Evolutionary conservation across 345 rosid species (phyloP).

Genomic region (Brassica cretica): DNA sequence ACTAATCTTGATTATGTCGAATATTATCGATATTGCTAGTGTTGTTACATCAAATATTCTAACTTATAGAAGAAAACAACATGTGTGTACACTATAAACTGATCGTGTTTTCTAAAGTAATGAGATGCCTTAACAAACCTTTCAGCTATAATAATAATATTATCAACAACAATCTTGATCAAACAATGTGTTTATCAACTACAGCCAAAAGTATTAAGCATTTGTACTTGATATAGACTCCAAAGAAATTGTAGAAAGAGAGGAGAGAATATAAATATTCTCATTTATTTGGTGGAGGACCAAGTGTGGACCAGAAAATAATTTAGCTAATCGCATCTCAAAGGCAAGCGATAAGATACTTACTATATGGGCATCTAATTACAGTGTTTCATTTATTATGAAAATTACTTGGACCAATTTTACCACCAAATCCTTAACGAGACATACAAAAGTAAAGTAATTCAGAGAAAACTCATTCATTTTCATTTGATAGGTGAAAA

Average conservation of each 20-base stretch:
- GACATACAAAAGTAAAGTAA: not conserved
- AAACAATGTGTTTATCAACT: conserved; percentile 24
- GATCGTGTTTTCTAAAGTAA: conserved; percentile 14
- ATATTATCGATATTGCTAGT: conserved; percentile 29
- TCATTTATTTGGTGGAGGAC: conserved; percentile 39
- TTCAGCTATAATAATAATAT: conserved; percentile 28
- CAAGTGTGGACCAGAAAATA: conserved; percentile 31
- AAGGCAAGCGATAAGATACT: conserved; percentile 3
- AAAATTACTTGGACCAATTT: conserved; percentile 1
- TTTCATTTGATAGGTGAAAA: not conserved
- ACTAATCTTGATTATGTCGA: conserved; percentile 20
- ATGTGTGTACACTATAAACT: conserved; percentile 31
- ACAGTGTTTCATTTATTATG: conserved; percentile 10
- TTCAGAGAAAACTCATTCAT: not conserved
- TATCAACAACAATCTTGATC: conserved; percentile 24
- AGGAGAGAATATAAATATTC: conserved; percentile 35
- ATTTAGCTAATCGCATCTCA: conserved; percentile 33
- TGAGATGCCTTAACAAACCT: conserved; percentile 19
- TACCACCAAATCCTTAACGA: not conserved
- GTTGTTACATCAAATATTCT: conserved; percentile 41
- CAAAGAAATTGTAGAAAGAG: conserved; percentile 23
- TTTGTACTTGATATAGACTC: conserved; percentile 39
- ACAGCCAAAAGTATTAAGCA: conserved; percentile 32
- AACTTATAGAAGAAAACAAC: conserved; percentile 31
- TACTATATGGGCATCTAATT: conserved; percentile 14